Base-by-base conservation (phyloP, 2,329 filamentous ascomycete species). In the Penicillium sp. region DNA sequence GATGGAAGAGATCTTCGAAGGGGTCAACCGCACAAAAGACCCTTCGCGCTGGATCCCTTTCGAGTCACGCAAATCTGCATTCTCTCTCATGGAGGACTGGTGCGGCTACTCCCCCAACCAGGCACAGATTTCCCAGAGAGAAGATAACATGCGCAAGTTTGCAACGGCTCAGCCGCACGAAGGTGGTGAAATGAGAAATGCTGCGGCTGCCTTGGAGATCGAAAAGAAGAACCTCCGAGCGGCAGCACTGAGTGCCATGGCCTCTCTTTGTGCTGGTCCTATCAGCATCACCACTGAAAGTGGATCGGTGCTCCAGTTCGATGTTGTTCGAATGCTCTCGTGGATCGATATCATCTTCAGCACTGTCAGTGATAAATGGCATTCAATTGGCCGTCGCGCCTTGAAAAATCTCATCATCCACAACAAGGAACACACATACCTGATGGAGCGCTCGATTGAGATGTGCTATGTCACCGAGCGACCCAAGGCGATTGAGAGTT, bases 61-160 rank as follows among this genome's bases (percentile, higher is more conserved):
- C 64, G 93, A 98, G 67, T 89, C 91, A 10, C 81, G 95, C 35
- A 95, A 96, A 66, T 96, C 93, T 4, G 88, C 92, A 0, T 98
- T 98, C 65, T 86, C 91, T 0, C 75, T 98, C 42, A 97, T 98
- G 91, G 93, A 98, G 70, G 92, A 97, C 57, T 98, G 95, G 95
- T 98, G 93, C 66, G 93, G 93, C 2, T 96, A 95, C 67, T 95
- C 91, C 6, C 89, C 91, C 0, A 95, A 96, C 56, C 89, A 95
- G 66, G 78, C 75, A 12, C 88, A 95, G 56, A 88, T 95, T 35
- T 82, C 85, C 4, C 84, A 86, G 50, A 81, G 89, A 53, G 91
- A 96, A 69, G 87, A 95, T 54, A 87, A 82, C 31, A 95, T 96
- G 86, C 81, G 89, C 38, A 87, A 91, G 59, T 89, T 88, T 2